A percentile compares a stretch with the other conserved stretches of the same genome.
Conservation (phyloP, 1,284 basidiomycete genomes). For the Apiotrichum sp. region DNA sequence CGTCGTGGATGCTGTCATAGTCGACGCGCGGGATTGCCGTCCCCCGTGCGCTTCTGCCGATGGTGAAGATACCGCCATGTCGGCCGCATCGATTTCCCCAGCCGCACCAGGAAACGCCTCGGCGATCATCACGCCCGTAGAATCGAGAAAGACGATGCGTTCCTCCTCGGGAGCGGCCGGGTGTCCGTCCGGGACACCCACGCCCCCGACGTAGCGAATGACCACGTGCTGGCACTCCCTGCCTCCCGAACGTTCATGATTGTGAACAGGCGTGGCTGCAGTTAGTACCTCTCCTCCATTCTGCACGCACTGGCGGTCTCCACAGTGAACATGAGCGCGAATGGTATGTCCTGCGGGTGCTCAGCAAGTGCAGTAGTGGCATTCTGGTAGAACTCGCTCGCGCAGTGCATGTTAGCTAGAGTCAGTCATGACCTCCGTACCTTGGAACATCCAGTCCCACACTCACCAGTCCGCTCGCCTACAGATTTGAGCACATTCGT, state of each 20-base stretch:
- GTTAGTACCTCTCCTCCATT: too few species aligned
- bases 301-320: not conserved
- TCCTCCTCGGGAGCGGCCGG: constrained; percentile 23
- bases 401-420: constrained; percentile 31
- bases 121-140: constrained; percentile 5
- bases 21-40: too few species aligned
- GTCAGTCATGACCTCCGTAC: not conserved
- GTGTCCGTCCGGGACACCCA: constrained; percentile 41
- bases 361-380: constrained; percentile 34
- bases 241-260: too few species aligned
- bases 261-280: too few species aligned
- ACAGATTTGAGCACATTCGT: constrained; percentile 33
- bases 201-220: constrained; percentile 21
- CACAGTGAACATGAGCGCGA: constrained; percentile 31
- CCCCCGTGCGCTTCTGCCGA: too few species aligned
- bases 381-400: constrained; percentile 34
- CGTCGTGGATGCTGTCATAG: too few species aligned
- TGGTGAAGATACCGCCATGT: too few species aligned
- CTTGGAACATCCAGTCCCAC: too few species aligned
- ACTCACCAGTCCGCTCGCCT: constrained; percentile 36
- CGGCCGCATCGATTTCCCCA: too few species aligned
- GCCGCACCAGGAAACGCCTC: constrained; percentile 1
- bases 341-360: constrained; percentile 36
- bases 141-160: not conserved
- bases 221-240: too few species aligned